Base-by-base conservation (phyloP, 352 stramenopile genomes). In the Globisporangium splendens region DNA sequence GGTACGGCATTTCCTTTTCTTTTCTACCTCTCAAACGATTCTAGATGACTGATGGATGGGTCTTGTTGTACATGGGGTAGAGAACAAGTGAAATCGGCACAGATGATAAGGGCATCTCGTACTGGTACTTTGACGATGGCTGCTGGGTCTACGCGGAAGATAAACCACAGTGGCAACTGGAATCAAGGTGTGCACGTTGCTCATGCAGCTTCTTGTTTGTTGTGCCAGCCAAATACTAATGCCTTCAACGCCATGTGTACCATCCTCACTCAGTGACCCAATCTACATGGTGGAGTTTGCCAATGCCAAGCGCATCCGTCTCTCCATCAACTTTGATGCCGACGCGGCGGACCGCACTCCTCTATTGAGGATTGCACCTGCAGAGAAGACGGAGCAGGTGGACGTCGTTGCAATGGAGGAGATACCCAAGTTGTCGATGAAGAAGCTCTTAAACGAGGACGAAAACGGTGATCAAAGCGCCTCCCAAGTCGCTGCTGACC, bases 81-180 rank as follows among this genome's bases (percentile, higher is more conserved):
- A 66, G 83, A 53, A 68, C 66, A 33, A 82, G 76, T 28, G 73
- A 83, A 14, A 80, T 93, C 31, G 86, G 86, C 44, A 81, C 72
- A 24, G 86, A 95, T 50, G 86, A 95, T 48, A 70, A 80, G 7
- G 83, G 83, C 11, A 63, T 79, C 1, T 73, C 78, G 42, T 95
- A 95, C 59, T 95, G 83, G 86, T 91, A 93, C 67, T 93, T 93
- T 63, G 71, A 87, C 53, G 86, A 95, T 62, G 79, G 61, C 47
- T 93, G 83, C 54, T 95, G 86, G 86, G 73, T 95, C 42, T 95
- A 91, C 55, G 83, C 83, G 1, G 86, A 95, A 65, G 75, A 91
- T 31, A 81, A 78, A 35, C 77, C 81, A 0, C 60, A 56, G 13
- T 93, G 83, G 84, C 77, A 91, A 62, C 46, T 67, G 11, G 63